Evolutionary conservation across 139 green algal genomes (phyloP).

Genomic region (Deuterostichococcus epilithicus): DNA sequence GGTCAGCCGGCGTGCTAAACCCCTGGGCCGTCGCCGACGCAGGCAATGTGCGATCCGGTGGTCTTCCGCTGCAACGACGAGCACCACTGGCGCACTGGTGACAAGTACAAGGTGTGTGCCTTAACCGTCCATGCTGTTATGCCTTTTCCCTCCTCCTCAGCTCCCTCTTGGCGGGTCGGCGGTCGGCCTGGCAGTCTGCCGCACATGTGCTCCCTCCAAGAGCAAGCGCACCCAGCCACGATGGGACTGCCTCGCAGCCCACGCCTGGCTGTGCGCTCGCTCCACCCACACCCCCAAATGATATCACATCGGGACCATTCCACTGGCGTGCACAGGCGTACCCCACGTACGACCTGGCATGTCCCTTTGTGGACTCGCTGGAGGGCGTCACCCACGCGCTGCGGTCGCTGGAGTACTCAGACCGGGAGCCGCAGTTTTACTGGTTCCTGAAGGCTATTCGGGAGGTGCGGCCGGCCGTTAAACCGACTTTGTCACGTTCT

Average conservation of each 20-base stretch:
- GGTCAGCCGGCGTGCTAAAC: no score
- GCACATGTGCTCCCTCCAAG: no score
- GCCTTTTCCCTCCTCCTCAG: no score
- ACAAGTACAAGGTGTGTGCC: conserved; percentile 76
- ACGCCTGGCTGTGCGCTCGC: not conserved
- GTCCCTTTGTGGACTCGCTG: conserved; percentile 89
- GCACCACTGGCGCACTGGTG: conserved; percentile 88
- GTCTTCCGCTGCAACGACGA: conserved; percentile 89
- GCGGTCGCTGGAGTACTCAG: conserved; percentile 93
- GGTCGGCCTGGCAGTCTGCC: no score
- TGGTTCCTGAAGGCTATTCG: conserved; percentile 76
- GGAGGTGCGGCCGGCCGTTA: conserved; percentile 47
- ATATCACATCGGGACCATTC: not conserved
- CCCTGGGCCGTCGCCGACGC: no score
- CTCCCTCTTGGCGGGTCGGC: no score
- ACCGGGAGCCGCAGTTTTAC: conserved; percentile 85
- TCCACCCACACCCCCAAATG: not conserved
- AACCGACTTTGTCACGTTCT: no score
- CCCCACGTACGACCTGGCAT: conserved; percentile 98
- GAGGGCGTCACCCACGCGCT: conserved; percentile 98
- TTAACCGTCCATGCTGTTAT: no score
- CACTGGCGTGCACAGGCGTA: conserved; percentile 68
- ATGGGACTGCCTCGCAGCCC: not conserved
- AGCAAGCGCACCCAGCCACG: not conserved
- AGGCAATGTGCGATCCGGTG: conserved; percentile 91